Evolutionary conservation across 2,329 filamentous ascomycete genomes (phyloP), one percentile per base, ranked within the genome.

Genomic region (Talaromyces sp.): DNA sequence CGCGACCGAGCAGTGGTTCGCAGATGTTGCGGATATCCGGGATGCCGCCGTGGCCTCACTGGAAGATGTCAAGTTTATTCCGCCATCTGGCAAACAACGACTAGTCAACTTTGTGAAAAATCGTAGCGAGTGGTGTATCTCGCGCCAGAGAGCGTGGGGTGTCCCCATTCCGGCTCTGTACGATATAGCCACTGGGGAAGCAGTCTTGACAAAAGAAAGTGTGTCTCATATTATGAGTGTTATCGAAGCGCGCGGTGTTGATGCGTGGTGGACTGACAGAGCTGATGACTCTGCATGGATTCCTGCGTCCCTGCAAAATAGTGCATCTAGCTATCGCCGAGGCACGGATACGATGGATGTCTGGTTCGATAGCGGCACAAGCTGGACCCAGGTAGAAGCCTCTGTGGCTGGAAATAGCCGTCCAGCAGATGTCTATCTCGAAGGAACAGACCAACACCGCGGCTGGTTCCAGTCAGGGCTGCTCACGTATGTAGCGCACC

Each of bases 401-500:
- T 73, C 74, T 27, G 70, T 67, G 9, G 68, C 69, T 51, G 65
- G 62, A 24, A 67, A 69, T 13, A 70, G 66, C 26, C 70, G 67
- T 43, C 74, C 71, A 26, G 91, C 91, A 0, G 92, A 99, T 72
- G 84, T 98, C 26, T 98, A 96, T 71, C 83, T 98, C 2, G 95
- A 99, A 77, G 95, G 95, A 32, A 90, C 89, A 3, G 95, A 99
- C 73, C 95, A 99, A 73, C 95, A 99, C 75, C 89, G 95, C 43
- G 95, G 95, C 31, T 99, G 95, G 95, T 99, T 99, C 73, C 95
- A 99, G 75, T 98, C 95, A 7, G 96, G 92, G 64, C 82, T 99
- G 11, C 82, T 99, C 59, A 98, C 95, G 0, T 87, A 91, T 55
- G 84, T 96, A 31, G 90, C 93, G 59, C 77, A 75, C 69, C 80